phyloP scores from a whole-genome alignment of 2,329 filamentous ascomycete species.

The Ceratocystis destructans region DNA sequence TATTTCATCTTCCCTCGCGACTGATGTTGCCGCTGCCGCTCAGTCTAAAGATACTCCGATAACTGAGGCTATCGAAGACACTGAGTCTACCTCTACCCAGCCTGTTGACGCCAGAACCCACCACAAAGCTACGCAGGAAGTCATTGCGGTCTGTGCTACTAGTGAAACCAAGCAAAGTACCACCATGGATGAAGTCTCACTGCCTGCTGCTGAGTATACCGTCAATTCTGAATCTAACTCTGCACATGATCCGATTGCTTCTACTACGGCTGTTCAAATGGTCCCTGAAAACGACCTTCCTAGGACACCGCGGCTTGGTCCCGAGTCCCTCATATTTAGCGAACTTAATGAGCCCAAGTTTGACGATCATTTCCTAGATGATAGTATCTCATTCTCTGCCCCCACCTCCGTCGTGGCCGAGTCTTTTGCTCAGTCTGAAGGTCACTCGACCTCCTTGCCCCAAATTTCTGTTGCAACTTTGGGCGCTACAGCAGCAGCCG shows the following conservation, averaged over 20 bases:
- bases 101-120: background rate
- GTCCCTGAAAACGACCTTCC: background rate
- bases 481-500: background rate
- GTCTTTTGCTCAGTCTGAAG: constrained; percentile 2
- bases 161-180: background rate
- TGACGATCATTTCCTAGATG: constrained; percentile 13
- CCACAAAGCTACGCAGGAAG: background rate
- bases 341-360: constrained; percentile 17
- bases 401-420: constrained; percentile 19
- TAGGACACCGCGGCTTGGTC: constrained; percentile 17
- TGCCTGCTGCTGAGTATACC: background rate
- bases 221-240: background rate
- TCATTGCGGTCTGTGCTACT: background rate
- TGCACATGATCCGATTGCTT: background rate
- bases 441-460: background rate
- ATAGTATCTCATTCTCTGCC: constrained; percentile 12
- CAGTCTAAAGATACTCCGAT: background rate
- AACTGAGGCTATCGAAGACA: background rate
- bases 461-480: background rate
- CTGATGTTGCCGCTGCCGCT: background rate
- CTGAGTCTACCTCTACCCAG: background rate
- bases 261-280: background rate
- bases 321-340: constrained; percentile 15
- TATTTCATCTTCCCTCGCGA: background rate
- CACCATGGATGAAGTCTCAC: background rate